Conservation (phyloP, 139 green algal species). For the Haematococcus sp. region DNA sequence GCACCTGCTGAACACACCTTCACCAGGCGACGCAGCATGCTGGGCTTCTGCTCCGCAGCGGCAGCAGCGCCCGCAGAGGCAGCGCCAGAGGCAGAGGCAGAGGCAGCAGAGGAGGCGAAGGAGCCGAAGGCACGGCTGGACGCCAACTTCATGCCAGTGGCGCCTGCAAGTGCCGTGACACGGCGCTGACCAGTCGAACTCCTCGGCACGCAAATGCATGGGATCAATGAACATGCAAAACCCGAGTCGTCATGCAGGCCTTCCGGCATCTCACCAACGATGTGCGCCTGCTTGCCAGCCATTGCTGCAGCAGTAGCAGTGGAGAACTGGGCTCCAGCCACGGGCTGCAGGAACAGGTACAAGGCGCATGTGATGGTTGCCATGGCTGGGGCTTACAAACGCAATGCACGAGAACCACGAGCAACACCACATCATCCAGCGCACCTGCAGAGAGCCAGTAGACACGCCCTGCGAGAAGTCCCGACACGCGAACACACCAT, state of each 20-base stretch:
- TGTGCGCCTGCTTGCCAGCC: conserved; percentile 36
- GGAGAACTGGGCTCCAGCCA: conserved; percentile 20
- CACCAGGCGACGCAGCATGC: conserved; percentile 12
- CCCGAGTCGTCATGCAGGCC: background rate
- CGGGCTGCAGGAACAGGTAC: no score
- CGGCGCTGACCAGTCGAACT: background rate
- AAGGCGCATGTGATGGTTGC: no score
- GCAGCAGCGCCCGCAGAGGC: conserved; percentile 11
- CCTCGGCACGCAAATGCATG: background rate
- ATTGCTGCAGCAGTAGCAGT: conserved; percentile 23
- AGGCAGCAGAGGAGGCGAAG: conserved; percentile 7
- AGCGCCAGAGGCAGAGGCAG: background rate
- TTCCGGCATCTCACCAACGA: conserved; percentile 15
- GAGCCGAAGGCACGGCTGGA: conserved; percentile 17
- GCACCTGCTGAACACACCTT: conserved; percentile 18
- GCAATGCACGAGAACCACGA: no score
- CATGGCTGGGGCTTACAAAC: no score
- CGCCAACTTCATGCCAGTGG: conserved; percentile 4
- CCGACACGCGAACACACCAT: no score
- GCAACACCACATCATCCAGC: no score
- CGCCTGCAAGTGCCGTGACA: conserved; percentile 2
- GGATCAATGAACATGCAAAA: background rate
- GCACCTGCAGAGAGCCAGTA: no score
- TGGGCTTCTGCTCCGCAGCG: conserved; percentile 13
- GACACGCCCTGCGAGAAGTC: no score